A percentile compares a stretch with the other conserved stretches of the same genome.
Evolutionary conservation across 2,329 filamentous ascomycete species (phyloP).

Genomic region (Fusarium circinatum): DNA sequence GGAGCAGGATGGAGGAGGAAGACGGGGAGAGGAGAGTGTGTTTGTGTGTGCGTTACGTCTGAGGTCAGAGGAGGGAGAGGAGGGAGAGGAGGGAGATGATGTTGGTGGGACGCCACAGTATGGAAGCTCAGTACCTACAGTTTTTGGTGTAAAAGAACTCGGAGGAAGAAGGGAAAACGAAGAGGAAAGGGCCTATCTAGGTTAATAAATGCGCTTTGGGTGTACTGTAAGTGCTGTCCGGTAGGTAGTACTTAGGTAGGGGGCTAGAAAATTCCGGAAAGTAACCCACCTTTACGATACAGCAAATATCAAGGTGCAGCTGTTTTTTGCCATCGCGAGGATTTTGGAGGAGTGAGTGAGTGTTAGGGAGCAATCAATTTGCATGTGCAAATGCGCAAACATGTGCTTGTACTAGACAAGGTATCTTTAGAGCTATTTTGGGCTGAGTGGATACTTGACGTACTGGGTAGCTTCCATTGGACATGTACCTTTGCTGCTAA

Average conservation of each 20-base stretch:
- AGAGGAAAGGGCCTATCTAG: slow-evolving; percentile 1
- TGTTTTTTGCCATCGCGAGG: slow-evolving; percentile 32
- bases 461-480: not conserved
- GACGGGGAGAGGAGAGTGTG: slow-evolving; percentile 8
- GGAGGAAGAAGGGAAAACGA: not conserved
- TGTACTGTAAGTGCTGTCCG: not conserved
- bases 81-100: slow-evolving; percentile 10
- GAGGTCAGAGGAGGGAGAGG: slow-evolving; percentile 17
- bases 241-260: not conserved
- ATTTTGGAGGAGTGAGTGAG: not conserved
- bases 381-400: slow-evolving; percentile 31
- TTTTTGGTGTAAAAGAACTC: slow-evolving; percentile 9
- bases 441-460: slow-evolving; percentile 31
- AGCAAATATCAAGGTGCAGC: slow-evolving; percentile 7
- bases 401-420: slow-evolving; percentile 36
- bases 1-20: slow-evolving; percentile 16
- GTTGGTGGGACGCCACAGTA: slow-evolving; percentile 42
- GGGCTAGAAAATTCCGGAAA: slow-evolving; percentile 13
- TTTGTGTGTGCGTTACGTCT: slow-evolving; percentile 10
- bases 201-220: slow-evolving; percentile 16
- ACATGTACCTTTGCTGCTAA: not conserved
- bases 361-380: slow-evolving; percentile 2
- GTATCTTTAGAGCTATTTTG: slow-evolving; percentile 35
- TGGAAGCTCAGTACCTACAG: slow-evolving; percentile 17
- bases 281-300: slow-evolving; percentile 25